phyloP scores from a whole-genome alignment of 2,329 filamentous ascomycete species.

The Coniochaeta sp. region DNA sequence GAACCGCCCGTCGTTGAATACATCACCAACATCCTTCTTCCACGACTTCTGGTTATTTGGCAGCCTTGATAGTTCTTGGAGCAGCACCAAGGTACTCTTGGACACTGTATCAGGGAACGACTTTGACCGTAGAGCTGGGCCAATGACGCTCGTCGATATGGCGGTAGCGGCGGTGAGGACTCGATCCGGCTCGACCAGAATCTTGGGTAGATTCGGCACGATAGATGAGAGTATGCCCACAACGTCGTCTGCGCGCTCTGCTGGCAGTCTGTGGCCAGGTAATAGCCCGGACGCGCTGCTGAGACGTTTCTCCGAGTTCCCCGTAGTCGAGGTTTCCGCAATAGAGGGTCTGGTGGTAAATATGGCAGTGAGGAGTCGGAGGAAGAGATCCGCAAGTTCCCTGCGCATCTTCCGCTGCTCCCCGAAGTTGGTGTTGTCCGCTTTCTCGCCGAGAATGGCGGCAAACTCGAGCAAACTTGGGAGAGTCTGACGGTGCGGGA shows the following conservation, averaged over 20 bases:
- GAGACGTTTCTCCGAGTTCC: slow-evolving; percentile 28
- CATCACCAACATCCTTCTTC: slow-evolving; percentile 88
- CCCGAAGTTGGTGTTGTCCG: slow-evolving; percentile 96
- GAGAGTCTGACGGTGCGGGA: slow-evolving; percentile 87
- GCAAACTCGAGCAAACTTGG: slow-evolving; percentile 83
- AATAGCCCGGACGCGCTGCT: slow-evolving; percentile 23
- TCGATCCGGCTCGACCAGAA: slow-evolving; percentile 80
- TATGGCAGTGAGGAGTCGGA: slow-evolving; percentile 81
- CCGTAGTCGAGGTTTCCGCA: slow-evolving; percentile 39
- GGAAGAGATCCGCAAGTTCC: slow-evolving; percentile 86
- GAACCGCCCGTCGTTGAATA: slow-evolving; percentile 84
- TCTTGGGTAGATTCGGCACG: slow-evolving; percentile 72
- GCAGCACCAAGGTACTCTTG: slow-evolving; percentile 60
- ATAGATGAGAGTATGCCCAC: slow-evolving; percentile 72
- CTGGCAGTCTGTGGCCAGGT: slow-evolving; percentile 22
- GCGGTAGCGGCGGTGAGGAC: slow-evolving; percentile 69
- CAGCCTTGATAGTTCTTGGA: slow-evolving; percentile 71
- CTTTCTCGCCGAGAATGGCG: slow-evolving; percentile 84
- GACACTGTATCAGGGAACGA: slow-evolving; percentile 81
- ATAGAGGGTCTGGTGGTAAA: slow-evolving; percentile 84
- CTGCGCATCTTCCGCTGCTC: slow-evolving; percentile 88
- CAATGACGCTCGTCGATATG: slow-evolving; percentile 78
- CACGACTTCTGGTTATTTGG: slow-evolving; percentile 79
- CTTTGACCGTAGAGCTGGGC: slow-evolving; percentile 75
- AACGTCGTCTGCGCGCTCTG: slow-evolving; percentile 62